Conservation (phyloP, 108 stramenopile species). For the Asterionellopsis glacialis region DNA sequence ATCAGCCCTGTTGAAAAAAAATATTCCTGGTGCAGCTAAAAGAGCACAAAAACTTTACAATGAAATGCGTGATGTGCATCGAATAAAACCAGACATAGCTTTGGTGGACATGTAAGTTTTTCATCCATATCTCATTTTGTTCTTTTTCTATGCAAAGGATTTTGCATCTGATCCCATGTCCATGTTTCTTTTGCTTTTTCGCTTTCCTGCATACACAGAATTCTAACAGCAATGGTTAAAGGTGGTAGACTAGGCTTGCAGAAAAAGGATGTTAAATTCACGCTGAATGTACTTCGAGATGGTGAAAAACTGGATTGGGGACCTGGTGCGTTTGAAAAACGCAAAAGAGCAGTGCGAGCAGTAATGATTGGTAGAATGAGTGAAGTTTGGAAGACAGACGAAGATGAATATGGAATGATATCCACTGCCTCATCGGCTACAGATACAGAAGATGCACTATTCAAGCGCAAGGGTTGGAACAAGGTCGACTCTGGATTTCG, state of each 20-base stretch:
- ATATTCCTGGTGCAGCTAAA: constrained; percentile 32
- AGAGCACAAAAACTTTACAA: constrained; percentile 46
- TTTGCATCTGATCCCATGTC: not conserved
- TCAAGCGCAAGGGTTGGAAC: constrained; percentile 77
- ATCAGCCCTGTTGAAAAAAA: constrained; percentile 42
- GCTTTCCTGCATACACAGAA: constrained; percentile 15
- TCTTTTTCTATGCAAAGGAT: not conserved
- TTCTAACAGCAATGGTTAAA: constrained; percentile 49
- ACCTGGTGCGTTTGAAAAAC: constrained; percentile 46
- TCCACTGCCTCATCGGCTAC: constrained; percentile 5
- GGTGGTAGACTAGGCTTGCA: constrained; percentile 33
- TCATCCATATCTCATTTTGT: not conserved
- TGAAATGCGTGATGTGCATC: constrained; percentile 57
- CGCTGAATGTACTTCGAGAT: constrained; percentile 53
- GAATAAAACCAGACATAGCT: constrained; percentile 56
- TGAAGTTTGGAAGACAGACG: constrained; percentile 44
- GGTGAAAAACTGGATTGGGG: constrained; percentile 59
- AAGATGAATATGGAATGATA: constrained; percentile 24
- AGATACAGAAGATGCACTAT: constrained; percentile 47
- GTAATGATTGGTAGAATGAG: constrained; percentile 46
- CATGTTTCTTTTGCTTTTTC: not conserved
- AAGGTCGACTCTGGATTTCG: constrained; percentile 76
- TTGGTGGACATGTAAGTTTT: constrained; percentile 67
- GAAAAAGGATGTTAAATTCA: constrained; percentile 52
- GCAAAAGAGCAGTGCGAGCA: constrained; percentile 47